Base-by-base conservation (phyloP, 1,284 basidiomycete genomes). In the Apiotrichum veenhuisii region DNA sequence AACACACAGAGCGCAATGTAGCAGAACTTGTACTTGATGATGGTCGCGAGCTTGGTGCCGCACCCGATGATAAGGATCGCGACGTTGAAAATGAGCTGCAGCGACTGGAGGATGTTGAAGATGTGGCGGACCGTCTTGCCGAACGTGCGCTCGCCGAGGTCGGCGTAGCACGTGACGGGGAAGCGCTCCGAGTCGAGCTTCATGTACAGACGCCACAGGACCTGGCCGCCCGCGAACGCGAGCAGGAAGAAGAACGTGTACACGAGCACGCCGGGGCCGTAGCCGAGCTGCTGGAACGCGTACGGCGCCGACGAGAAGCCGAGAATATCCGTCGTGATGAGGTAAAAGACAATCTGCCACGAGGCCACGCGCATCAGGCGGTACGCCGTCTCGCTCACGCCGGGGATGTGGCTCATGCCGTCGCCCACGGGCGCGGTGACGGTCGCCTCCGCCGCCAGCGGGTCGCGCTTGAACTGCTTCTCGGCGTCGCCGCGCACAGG, bases 261-360 rank as follows among this genome's bases (percentile, higher is more conserved):
- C 27, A 67, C 53, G 11, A 59, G 41, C 14, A 69, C 45, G 1
- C 66, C 66, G 8, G 66, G 63, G 2, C 41, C 61, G 25, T 64
- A 54, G 5, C 66, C 68, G 18, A 68, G 55, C 26, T 52, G 34
- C 12, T 54, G 47, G 60, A 74, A 70, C 25, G 69, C 68, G 47
- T 72, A 71, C 0, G 70, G 68, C 0, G 73, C 68, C 48, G 67
- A 66, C 56, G 69, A 71, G 7, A 72, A 72, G 22, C 75, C 75
- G 12, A 75, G 60, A 30, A 75, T 65, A 46, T 64, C 58, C 17
- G 54, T 55, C 22, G 42, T 50, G 43, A 49, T 55, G 25, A 55
- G 47, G 26, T 55, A 55, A 12, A 55, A 50, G 17, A 55, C 54
- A 27, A 46, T 46, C 49, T 55, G 54, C 54, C 54, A 55, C 33